Evolutionary conservation across 2,329 filamentous ascomycete species (phyloP).

Genomic region (Laburnicola sp.): DNA sequence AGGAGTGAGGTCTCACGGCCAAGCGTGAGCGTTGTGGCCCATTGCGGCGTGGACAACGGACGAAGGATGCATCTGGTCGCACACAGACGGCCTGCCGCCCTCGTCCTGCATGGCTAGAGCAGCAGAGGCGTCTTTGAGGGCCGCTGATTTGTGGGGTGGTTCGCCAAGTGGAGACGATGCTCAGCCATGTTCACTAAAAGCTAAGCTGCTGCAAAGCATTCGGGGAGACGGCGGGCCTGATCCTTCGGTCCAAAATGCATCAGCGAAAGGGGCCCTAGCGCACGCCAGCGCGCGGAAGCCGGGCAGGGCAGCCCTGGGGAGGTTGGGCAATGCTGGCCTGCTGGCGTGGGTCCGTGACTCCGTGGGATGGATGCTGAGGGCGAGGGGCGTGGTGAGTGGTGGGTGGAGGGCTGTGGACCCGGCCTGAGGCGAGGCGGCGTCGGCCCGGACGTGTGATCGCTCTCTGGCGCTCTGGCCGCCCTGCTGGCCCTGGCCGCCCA

Average conservation of each 20-base stretch:
- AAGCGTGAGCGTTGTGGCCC: not conserved
- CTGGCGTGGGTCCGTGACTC: not conserved
- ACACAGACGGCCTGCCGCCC: not conserved
- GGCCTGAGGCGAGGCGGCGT: not conserved
- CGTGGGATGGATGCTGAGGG: no score
- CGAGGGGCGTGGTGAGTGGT: not conserved
- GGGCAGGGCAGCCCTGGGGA: not conserved
- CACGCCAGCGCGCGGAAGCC: conserved; percentile 2
- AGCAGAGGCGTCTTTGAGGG: conserved; percentile 3
- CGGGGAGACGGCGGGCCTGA: conserved; percentile 8
- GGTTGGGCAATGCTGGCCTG: not conserved
- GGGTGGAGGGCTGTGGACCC: not conserved
- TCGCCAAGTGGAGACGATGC: not conserved
- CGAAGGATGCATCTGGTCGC: conserved; percentile 5
- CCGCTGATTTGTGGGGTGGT: conserved; percentile 5
- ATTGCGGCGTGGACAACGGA: conserved; percentile 4
- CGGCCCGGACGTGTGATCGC: conserved; percentile 3
- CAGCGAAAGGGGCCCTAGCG: not conserved
- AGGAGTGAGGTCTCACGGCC: not conserved
- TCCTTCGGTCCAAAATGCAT: not conserved
- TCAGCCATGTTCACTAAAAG: not conserved
- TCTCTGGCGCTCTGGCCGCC: not conserved
- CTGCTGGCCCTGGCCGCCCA: not conserved
- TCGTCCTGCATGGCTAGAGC: conserved; percentile 5
- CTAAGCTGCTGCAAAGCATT: conserved; percentile 5